Conservation (phyloP, 192 early-diverging fungal species). For the Backusella morwellensis region DNA sequence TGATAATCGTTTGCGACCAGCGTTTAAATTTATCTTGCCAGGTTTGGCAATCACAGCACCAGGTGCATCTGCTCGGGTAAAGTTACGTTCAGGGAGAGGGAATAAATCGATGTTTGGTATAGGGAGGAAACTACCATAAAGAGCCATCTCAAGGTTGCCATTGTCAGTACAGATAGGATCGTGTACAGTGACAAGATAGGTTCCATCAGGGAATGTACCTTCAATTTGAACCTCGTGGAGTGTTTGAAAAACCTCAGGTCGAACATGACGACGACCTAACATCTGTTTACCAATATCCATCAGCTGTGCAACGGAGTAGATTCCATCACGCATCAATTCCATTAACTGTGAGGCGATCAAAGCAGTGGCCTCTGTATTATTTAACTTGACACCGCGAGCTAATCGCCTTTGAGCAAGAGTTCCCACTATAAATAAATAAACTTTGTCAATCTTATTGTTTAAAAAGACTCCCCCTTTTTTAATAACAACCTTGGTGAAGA, state of each 20-base stretch:
- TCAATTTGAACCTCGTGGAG: constrained; percentile 88
- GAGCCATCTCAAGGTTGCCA: constrained; percentile 79
- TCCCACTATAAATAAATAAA: constrained; percentile 51
- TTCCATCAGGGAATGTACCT: constrained; percentile 91
- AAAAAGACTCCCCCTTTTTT: neutral
- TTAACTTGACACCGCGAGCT: constrained; percentile 85
- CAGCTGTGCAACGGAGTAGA: constrained; percentile 80
- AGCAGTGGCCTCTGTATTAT: constrained; percentile 83
- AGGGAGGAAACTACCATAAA: constrained; percentile 86
- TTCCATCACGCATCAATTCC: constrained; percentile 90
- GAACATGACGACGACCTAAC: constrained; percentile 84
- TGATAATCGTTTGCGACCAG: constrained; percentile 63
- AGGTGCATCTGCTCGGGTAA: constrained; percentile 37
- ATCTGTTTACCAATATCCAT: constrained; percentile 86
- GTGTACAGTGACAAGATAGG: constrained; percentile 92
- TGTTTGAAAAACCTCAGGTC: constrained; percentile 63
- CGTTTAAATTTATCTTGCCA: constrained; percentile 75
- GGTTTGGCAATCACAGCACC: constrained; percentile 69
- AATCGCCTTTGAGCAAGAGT: constrained; percentile 87
- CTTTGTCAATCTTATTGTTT: neutral
- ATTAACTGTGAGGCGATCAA: constrained; percentile 85
- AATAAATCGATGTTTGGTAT: constrained; percentile 57
- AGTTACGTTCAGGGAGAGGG: constrained; percentile 40
- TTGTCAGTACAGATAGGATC: constrained; percentile 83
- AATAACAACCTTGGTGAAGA: constrained; percentile 63